These are phyloP conservation scores for Fusarium buxicola DNA, from an alignment of 2,329 filamentous ascomycete species.

Conservation along the genomic window DNA sequence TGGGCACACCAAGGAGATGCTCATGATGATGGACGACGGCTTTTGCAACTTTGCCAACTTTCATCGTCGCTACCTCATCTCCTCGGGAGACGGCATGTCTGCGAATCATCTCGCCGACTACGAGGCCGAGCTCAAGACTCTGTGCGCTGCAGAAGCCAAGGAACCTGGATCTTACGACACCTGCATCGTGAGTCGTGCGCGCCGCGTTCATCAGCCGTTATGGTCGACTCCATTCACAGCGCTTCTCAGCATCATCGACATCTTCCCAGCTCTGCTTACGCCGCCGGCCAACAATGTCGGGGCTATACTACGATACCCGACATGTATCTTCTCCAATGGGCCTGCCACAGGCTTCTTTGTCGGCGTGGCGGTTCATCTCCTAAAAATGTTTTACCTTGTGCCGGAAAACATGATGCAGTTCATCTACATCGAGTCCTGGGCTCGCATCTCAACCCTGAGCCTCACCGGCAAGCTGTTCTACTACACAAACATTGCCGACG, in stretches of 20 bases:
- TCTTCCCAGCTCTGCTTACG: constrained; percentile 66
- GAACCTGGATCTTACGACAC: constrained; percentile 68
- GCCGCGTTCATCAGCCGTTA: constrained; percentile 84
- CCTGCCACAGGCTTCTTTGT: constrained; percentile 89
- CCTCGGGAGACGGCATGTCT: constrained; percentile 78
- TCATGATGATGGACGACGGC: constrained; percentile 78
- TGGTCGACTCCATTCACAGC: constrained; percentile 77
- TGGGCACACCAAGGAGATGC: constrained; percentile 95
- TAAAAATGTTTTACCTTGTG: constrained; percentile 60
- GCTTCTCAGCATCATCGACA: constrained; percentile 72
- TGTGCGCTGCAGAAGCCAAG: constrained; percentile 30
- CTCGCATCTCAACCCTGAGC: constrained; percentile 83
- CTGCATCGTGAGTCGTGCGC: constrained; percentile 78
- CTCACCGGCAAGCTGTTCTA: constrained; percentile 84
- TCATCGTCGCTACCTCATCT: constrained; percentile 85
- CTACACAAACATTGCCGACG: constrained; percentile 73
- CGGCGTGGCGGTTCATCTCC: constrained; percentile 59
- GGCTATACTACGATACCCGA: constrained; percentile 64
- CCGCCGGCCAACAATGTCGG: constrained; percentile 44
- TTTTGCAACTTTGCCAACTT: constrained; percentile 62
- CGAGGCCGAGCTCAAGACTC: constrained; percentile 49
- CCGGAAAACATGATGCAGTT: constrained; percentile 72
- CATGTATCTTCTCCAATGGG: constrained; percentile 86
- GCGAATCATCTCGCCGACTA: constrained; percentile 72
- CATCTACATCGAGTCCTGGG: constrained; percentile 94